These are phyloP conservation scores for Saccharomyces kudriavzevii DNA, from an alignment of 805 yeast genomes.

Conservation along the genomic window DNA sequence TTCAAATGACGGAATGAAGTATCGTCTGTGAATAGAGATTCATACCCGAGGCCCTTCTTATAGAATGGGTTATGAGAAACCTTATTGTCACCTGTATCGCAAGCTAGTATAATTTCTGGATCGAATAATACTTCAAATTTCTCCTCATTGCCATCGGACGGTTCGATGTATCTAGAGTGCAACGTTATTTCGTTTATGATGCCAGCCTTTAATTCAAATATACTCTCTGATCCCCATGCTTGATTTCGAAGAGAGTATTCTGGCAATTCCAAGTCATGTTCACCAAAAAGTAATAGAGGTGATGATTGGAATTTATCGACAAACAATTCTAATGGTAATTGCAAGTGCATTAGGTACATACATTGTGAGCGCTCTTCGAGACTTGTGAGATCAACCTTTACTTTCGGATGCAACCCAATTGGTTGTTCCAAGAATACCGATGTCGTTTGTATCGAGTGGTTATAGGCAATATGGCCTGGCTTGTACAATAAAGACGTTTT, in stretches of 20 bases:
- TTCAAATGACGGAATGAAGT: slow-evolving; percentile 36
- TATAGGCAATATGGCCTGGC: slow-evolving; percentile 7
- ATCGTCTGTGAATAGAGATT: slow-evolving; percentile 38
- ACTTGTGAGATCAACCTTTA: slow-evolving; percentile 14
- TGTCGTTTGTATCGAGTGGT: not conserved
- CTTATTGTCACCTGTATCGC: slow-evolving; percentile 31
- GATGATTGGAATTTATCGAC: slow-evolving; percentile 48
- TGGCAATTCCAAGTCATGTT: slow-evolving; percentile 51
- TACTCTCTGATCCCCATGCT: slow-evolving; percentile 40
- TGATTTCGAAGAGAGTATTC: slow-evolving; percentile 32
- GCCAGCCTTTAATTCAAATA: slow-evolving; percentile 31
- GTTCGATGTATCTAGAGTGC: slow-evolving; percentile 46
- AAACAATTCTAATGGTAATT: slow-evolving; percentile 40
- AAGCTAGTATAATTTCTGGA: slow-evolving; percentile 45
- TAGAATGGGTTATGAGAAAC: slow-evolving; percentile 34
- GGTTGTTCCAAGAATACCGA: slow-evolving; percentile 23
- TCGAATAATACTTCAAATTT: slow-evolving; percentile 21
- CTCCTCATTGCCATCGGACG: slow-evolving; percentile 20
- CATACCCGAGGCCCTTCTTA: slow-evolving; percentile 35
- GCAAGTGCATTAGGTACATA: slow-evolving; percentile 36
- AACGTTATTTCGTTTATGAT: slow-evolving; percentile 32
- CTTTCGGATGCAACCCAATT: slow-evolving; percentile 34
- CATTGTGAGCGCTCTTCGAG: slow-evolving; percentile 27
- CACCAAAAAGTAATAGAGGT: slow-evolving; percentile 43
- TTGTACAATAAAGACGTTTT: slow-evolving; percentile 23